phyloP scores from a whole-genome alignment of 495 filamentous ascomycete species.

The Friedmanniomyces simplex region DNA sequence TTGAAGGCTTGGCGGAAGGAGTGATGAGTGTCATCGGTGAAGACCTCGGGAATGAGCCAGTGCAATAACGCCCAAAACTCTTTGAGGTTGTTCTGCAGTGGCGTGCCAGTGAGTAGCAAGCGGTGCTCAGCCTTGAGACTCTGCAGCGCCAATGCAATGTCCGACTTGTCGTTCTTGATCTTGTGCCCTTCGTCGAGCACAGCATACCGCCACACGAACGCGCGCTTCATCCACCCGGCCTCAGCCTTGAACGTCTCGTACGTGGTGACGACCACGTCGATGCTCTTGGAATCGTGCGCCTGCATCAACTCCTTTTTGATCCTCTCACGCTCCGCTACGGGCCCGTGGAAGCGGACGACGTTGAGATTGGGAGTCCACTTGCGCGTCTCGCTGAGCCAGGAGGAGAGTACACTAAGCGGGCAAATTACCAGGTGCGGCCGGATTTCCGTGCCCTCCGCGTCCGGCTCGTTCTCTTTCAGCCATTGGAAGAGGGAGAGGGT shows the following conservation, averaged over 20 bases:
- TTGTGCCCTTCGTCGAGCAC: constrained; percentile 53
- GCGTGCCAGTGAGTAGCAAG: constrained; percentile 53
- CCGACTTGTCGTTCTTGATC: constrained; percentile 47
- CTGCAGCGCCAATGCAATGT: constrained; percentile 42
- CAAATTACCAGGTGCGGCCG: constrained; percentile 52
- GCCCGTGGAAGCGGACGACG: constrained; percentile 48
- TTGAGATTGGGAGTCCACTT: constrained; percentile 50
- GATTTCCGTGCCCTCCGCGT: constrained; percentile 2
- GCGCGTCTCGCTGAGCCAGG: constrained; percentile 46
- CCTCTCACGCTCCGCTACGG: constrained; percentile 36
- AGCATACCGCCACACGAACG: constrained; percentile 49
- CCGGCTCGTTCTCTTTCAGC: constrained; percentile 35
- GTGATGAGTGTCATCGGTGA: constrained; percentile 39
- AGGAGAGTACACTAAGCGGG: constrained; percentile 47
- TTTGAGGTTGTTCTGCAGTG: constrained; percentile 53
- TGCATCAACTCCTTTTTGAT: constrained; percentile 38
- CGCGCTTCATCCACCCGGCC: constrained; percentile 47
- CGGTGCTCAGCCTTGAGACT: constrained; percentile 46
- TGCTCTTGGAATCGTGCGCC: constrained; percentile 10
- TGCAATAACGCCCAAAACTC: constrained; percentile 55
- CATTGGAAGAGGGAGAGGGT: constrained; percentile 48
- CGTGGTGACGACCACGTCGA: constrained; percentile 49
- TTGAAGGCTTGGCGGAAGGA: constrained; percentile 51
- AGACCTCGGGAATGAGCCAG: constrained; percentile 56
- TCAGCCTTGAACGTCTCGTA: constrained; percentile 53